Conservation (phyloP, 768 basidiomycete genomes). For the Lactarius quietus region DNA sequence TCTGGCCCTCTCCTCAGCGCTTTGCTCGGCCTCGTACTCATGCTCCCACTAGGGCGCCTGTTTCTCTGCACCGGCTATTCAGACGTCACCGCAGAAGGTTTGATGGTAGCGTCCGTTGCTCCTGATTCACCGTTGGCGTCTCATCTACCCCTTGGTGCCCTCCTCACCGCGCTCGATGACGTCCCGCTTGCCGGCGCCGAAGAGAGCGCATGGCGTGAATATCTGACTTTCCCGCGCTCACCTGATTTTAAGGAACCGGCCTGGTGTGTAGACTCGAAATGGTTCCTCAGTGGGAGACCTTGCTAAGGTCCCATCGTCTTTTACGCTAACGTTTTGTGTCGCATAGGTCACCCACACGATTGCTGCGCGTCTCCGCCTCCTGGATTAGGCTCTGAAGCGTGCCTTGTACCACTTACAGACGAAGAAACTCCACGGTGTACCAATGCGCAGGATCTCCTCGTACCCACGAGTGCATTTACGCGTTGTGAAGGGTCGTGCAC, state of each 20-base stretch:
- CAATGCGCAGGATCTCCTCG: slow-evolving; percentile 54
- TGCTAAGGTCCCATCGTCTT: not conserved
- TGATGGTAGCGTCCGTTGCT: slow-evolving; percentile 53
- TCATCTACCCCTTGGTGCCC: slow-evolving; percentile 52
- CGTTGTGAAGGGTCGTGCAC: slow-evolving; percentile 45
- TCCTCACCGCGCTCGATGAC: slow-evolving; percentile 70
- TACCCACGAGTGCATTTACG: slow-evolving; percentile 19
- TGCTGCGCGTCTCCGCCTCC: slow-evolving; percentile 27
- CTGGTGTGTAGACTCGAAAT: slow-evolving; percentile 22
- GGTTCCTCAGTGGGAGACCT: slow-evolving; percentile 33
- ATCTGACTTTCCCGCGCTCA: slow-evolving; percentile 35
- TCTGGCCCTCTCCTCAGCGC: slow-evolving; percentile 82
- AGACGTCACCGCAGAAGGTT: slow-evolving; percentile 50
- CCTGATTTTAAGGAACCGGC: slow-evolving; percentile 11
- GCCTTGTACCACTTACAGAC: slow-evolving; percentile 44
- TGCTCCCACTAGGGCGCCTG: slow-evolving; percentile 24
- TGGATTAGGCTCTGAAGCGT: slow-evolving; percentile 6
- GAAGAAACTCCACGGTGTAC: slow-evolving; percentile 43
- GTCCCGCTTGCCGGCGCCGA: slow-evolving; percentile 37
- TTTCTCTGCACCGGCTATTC: slow-evolving; percentile 43
- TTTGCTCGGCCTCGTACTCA: slow-evolving; percentile 50
- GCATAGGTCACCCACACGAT: slow-evolving; percentile 30
- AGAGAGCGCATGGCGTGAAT: slow-evolving; percentile 45
- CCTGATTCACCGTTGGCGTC: slow-evolving; percentile 56
- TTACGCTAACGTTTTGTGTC: slow-evolving; percentile 24